Evolutionary conservation across 306 rosid species (phyloP), one percentile per base, ranked within the genome.

Genomic region (Hippophae tibetana): DNA sequence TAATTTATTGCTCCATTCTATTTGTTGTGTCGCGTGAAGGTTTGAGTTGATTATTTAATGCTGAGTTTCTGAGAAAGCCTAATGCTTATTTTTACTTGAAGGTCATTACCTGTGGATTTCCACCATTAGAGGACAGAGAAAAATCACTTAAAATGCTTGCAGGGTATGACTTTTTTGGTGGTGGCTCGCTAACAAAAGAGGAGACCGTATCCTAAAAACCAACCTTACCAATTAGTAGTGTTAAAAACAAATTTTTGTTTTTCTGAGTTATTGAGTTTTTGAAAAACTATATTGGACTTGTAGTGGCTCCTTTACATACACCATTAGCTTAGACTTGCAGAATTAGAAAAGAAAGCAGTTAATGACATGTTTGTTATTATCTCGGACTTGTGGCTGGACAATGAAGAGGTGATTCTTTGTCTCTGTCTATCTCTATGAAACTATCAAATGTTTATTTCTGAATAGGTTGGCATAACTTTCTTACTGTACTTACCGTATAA

Each of bases 101-200:
- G 98, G 96, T 92, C 38, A 62, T 83, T 60, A 85, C 96, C 8
- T 92, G 96, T 64, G 96, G 98, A 66, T 92, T 92, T 70, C 98
- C 98, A 60, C 95, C 95, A 43, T 60, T 87, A 63, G 96, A 85
- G 67, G 96, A 83, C 50, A 85, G 98, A 72, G 84, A 83, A 44
- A 83, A 83, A 72, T 87, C 89, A 51, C 74, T 78, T 64, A 80
- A 80, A 76, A 50, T 63, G 61, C 77, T 81, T 58, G 73, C 87
- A 14, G 95, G 95, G 38, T 89, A 77, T 58, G 96, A 87, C 82
- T 74, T 81, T 68, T 87, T 85, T 70, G 95, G 96, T 14, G 64
- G 84, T 59, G 89, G 95, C 46, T 47, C 51, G 46, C 74, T 83
- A 43, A 63, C 92, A 7, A 78, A 73, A 76, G 95, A 87, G 74